Percentiles rank a stretch among this genome's conserved stretches.
Conservation (phyloP, 306 rosid species). For the Trifolium subterraneum region DNA sequence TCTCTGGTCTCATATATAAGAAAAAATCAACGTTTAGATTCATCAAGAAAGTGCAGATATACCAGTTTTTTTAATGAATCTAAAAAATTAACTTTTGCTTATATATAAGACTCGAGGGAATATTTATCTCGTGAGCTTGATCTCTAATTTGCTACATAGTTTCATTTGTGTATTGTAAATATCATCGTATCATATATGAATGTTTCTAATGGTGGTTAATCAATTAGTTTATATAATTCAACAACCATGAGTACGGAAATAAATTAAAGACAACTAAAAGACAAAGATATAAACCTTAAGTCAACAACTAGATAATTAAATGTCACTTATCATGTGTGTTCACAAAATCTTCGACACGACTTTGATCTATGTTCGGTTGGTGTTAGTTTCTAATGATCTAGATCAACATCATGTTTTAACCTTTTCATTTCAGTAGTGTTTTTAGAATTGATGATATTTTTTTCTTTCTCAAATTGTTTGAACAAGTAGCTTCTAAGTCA, state of each 20-base stretch:
- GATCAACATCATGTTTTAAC: conserved; percentile 33
- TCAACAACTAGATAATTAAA: conserved; percentile 31
- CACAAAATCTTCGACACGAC: conserved; percentile 47
- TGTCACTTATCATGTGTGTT: conserved; percentile 29
- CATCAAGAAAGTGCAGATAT: too few relatives aligned
- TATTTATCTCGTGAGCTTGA: too few relatives aligned
- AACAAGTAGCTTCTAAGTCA: conserved; percentile 30
- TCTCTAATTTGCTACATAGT: neutral
- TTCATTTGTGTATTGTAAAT: conserved; percentile 5
- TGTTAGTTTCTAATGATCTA: conserved; percentile 31
- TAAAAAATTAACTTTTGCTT: too few relatives aligned
- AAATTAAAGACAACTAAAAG: conserved; percentile 40
- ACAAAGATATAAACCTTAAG: conserved; percentile 30
- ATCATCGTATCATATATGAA: conserved; percentile 10
- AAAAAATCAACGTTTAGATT: too few relatives aligned
- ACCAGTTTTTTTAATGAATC: too few relatives aligned
- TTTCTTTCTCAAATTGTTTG: neutral
- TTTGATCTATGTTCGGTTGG: conserved; percentile 44
- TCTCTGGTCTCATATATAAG: too few relatives aligned
- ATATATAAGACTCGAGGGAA: too few relatives aligned
- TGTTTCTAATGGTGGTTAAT: conserved; percentile 13
- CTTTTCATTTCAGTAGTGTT: conserved; percentile 1
- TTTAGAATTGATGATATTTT: neutral
- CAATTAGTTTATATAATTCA: neutral
- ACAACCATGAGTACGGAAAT: neutral